A percentile compares a stretch with the other conserved stretches of the same genome.
Conservation (phyloP, 2,329 filamentous ascomycete species). For the Emydomyces testavorans region DNA sequence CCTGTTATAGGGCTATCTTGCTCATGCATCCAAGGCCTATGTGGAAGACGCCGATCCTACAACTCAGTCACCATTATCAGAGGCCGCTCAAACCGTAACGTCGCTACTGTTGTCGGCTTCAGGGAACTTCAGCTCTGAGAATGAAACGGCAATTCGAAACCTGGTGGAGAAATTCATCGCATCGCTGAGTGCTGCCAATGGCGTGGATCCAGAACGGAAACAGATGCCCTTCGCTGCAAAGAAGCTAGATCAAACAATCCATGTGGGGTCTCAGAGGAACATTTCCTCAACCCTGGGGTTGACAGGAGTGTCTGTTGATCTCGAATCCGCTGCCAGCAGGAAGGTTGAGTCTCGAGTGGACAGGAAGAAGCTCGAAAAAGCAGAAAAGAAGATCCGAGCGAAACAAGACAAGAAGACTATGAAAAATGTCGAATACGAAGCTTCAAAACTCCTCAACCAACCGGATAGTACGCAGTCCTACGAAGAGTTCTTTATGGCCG, state of each 20-base stretch:
- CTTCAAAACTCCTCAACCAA: slow-evolving; percentile 75
- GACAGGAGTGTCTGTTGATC: slow-evolving; percentile 69
- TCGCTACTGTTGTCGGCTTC: slow-evolving; percentile 88
- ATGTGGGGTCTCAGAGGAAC: slow-evolving; percentile 86
- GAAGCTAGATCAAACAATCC: slow-evolving; percentile 85
- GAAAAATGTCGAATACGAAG: slow-evolving; percentile 97
- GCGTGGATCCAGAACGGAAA: slow-evolving; percentile 51
- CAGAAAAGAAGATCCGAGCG: slow-evolving; percentile 89
- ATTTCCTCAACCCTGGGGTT: slow-evolving; percentile 93
- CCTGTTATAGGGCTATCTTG: slow-evolving; percentile 61
- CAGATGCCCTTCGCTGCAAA: slow-evolving; percentile 65
- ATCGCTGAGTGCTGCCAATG: slow-evolving; percentile 64
- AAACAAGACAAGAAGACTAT: slow-evolving; percentile 98
- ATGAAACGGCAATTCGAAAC: slow-evolving; percentile 66
- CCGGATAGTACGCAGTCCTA: slow-evolving; percentile 79
- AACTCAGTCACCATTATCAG: slow-evolving; percentile 63
- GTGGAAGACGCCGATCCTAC: slow-evolving; percentile 58
- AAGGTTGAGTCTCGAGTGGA: slow-evolving; percentile 98
- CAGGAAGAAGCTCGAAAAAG: slow-evolving; percentile 97
- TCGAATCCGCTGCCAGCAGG: slow-evolving; percentile 82
- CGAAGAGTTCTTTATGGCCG: slow-evolving; percentile 99
- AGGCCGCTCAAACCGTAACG: slow-evolving; percentile 75
- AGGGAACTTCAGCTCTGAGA: slow-evolving; percentile 59
- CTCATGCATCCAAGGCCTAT: slow-evolving; percentile 79
- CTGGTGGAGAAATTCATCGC: slow-evolving; percentile 85